Percentiles rank a stretch among this genome's conserved stretches.
Evolutionary conservation across 2,329 filamentous ascomycete genomes (phyloP).

Genomic region (Venturia aucupariae): DNA sequence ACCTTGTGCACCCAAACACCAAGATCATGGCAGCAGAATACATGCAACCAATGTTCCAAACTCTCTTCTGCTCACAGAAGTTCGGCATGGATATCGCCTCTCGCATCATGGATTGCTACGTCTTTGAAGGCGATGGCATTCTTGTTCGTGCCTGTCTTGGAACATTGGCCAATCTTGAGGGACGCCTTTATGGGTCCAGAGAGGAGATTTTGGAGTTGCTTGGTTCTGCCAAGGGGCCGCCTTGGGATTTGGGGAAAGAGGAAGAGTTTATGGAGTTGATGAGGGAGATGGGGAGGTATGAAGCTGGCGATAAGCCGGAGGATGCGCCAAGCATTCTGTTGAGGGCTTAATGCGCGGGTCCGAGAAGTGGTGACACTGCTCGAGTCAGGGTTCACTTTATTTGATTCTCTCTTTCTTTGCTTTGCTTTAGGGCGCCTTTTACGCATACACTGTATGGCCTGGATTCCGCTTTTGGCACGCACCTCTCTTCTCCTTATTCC

Average conservation of each 20-base stretch:
- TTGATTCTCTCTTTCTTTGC: background rate
- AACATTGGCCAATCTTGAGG: slow-evolving; percentile 46
- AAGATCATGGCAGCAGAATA: slow-evolving; percentile 36
- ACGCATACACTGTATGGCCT: background rate
- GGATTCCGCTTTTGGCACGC: background rate
- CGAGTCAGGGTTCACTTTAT: no score
- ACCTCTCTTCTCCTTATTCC: background rate
- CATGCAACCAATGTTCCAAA: slow-evolving; percentile 52
- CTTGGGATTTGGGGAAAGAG: slow-evolving; percentile 23
- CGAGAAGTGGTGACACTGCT: no score
- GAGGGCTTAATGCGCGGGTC: background rate
- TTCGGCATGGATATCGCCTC: slow-evolving; percentile 61
- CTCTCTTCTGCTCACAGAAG: slow-evolving; percentile 48
- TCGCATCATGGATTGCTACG: slow-evolving; percentile 71
- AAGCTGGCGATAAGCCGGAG: background rate
- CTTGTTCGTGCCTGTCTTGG: slow-evolving; percentile 64
- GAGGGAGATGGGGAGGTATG: slow-evolving; percentile 24
- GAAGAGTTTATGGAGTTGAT: slow-evolving; percentile 32
- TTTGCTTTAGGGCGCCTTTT: background rate
- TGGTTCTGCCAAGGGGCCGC: slow-evolving; percentile 21
- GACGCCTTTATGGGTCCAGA: slow-evolving; percentile 36
- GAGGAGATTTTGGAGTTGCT: slow-evolving; percentile 36
- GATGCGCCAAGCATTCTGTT: background rate
- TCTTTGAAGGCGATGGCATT: slow-evolving; percentile 69
- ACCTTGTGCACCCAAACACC: slow-evolving; percentile 45